Base-by-base conservation (phyloP, 2,329 filamentous ascomycete genomes). In the Stemphylium vesicarium region DNA sequence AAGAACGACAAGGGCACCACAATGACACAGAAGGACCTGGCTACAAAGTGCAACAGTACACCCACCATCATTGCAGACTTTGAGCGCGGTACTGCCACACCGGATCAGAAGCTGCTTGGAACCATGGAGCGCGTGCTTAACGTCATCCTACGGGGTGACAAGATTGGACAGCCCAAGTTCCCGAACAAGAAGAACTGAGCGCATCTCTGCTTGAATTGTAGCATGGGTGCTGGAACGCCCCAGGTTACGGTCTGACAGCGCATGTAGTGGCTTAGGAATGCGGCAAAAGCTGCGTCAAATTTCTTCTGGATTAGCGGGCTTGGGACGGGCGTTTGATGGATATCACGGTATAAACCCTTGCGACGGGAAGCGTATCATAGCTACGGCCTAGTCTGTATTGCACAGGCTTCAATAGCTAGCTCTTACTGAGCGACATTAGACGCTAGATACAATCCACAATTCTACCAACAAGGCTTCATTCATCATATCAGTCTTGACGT, bases 21-120 rank as follows among this genome's bases (percentile, higher is more conserved):
- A 39, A 94, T 98, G 91, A 96, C 93, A 53, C 95, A 98, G 80
- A 96, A 96, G 76, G 86, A 88, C 62, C 80, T 88, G 51, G 94
- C 93, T 58, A 92, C 89, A 64, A 92, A 92, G 80, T 93, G 90
- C 83, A 96, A 96, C 83, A 92, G 89, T 58, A 94, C 91, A 37
- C 86, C 88, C 47, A 84, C 86, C 63, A 82, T 95, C 65, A 84
- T 98, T 61, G 90, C 89, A 72, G 88, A 92, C 68, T 92, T 96
- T 72, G 94, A 98, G 87, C 85, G 88, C 64, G 92, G 90, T 66
- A 85, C 81, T 67, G 92, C 87, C 53, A 71, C 84, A 40, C 93
- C 90, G 53, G 92, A 96, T 80, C 92, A 96, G 79, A 92, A 93
- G 82, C 81, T 96, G 50, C 82, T 96, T 53, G 78, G 78, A 56